A percentile compares a stretch with the other conserved stretches of the same genome.
Conservation (phyloP, 2,329 filamentous ascomycete species). For the Aplosporella prunicola region DNA sequence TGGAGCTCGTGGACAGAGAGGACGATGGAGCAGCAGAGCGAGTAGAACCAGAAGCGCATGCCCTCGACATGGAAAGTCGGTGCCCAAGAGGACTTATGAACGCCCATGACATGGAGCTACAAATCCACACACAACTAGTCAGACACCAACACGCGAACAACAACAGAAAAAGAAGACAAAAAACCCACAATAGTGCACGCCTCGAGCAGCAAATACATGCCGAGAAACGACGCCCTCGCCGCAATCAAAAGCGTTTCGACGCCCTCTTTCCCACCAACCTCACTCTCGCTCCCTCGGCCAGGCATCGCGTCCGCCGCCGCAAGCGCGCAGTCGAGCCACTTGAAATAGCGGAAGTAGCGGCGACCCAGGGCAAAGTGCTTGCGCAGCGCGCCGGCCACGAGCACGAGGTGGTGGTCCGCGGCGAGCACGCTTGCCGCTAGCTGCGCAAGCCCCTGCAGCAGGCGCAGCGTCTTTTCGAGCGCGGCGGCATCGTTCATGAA, state of each 20-base stretch:
- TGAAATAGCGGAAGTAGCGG: constrained; percentile 11
- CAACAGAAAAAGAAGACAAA: background rate
- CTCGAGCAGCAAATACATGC: constrained; percentile 9
- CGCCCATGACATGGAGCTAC: constrained; percentile 8
- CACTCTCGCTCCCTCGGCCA: constrained; percentile 2
- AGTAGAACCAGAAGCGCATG: constrained; percentile 11
- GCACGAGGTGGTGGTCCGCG: constrained; percentile 1
- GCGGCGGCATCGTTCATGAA: constrained; percentile 11
- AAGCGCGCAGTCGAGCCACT: constrained; percentile 8
- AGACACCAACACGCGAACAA: background rate
- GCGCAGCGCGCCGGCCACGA: constrained; percentile 3
- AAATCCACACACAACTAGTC: background rate
- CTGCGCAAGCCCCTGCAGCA: constrained; percentile 8
- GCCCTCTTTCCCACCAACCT: constrained; percentile 1
- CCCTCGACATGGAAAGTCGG: constrained; percentile 7
- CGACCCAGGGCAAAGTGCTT: constrained; percentile 10
- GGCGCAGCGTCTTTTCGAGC: constrained; percentile 7
- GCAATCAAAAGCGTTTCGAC: constrained; percentile 3
- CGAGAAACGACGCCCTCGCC: constrained; percentile 7
- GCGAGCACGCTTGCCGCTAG: constrained; percentile 7
- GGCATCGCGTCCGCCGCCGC: constrained; percentile 2
- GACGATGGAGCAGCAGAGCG: constrained; percentile 6
- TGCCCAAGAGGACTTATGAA: constrained; percentile 8
- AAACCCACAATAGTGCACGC: constrained; percentile 7
- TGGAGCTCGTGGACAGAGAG: constrained; percentile 7